phyloP scores from a whole-genome alignment of 495 filamentous ascomycete genomes.

The Hypomontagnella monticulosa region DNA sequence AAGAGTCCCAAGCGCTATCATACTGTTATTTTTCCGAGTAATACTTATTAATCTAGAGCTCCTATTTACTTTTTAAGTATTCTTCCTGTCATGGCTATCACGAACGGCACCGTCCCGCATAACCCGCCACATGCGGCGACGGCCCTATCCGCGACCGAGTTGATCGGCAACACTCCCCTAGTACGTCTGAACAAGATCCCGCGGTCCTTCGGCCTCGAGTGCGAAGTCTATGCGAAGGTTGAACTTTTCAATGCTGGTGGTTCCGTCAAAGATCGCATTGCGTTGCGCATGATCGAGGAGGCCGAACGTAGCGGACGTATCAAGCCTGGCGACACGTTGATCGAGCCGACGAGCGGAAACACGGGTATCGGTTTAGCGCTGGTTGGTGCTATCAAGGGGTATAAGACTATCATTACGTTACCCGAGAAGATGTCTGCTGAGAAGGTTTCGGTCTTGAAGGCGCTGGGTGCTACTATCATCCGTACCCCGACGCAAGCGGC shows the following conservation, averaged over 20 bases:
- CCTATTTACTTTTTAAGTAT: not conserved
- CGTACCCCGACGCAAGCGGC: constrained; percentile 96
- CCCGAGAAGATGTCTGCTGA: constrained; percentile 99
- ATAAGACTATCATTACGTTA: constrained; percentile 97
- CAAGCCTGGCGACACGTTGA: constrained; percentile 95
- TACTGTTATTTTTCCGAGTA: constrained; percentile 2
- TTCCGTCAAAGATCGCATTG: constrained; percentile 97
- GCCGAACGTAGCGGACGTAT: constrained; percentile 91
- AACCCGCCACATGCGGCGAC: constrained; percentile 41
- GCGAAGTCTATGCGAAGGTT: constrained; percentile 91
- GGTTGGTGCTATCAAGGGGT: constrained; percentile 94
- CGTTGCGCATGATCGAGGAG: constrained; percentile 96
- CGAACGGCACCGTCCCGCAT: constrained; percentile 35
- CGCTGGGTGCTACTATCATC: constrained; percentile 96
- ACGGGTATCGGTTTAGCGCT: constrained; percentile 97
- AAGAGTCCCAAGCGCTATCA: not conserved
- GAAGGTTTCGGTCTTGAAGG: constrained; percentile 93
- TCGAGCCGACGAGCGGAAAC: constrained; percentile 97
- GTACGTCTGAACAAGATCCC: constrained; percentile 92
- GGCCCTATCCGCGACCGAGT: constrained; percentile 57
- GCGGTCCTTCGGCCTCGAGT: constrained; percentile 86
- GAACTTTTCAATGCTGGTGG: constrained; percentile 98
- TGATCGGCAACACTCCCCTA: constrained; percentile 94
- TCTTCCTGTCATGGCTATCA: constrained; percentile 26
- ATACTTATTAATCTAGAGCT: constrained; percentile 17